These are phyloP conservation scores for Aspergillus bombycis DNA, from an alignment of 2,329 filamentous ascomycete genomes.

Conservation along the genomic window DNA sequence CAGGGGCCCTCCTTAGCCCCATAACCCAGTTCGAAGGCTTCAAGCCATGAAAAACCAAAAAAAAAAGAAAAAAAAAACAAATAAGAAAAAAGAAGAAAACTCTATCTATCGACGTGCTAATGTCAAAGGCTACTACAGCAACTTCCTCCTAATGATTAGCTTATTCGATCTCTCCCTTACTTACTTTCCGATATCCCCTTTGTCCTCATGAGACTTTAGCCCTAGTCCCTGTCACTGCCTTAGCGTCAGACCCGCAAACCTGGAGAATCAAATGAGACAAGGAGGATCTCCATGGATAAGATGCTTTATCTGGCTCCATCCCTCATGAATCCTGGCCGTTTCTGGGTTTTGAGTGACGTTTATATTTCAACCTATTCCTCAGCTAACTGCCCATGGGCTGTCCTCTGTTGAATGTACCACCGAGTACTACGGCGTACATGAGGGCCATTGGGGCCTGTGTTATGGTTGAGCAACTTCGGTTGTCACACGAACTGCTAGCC, in stretches of 20 bases:
- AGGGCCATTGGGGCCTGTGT: not conserved
- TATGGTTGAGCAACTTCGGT: not conserved
- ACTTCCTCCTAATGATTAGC: constrained; percentile 17
- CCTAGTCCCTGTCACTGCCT: constrained; percentile 21
- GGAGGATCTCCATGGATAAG: constrained; percentile 16
- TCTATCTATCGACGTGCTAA: constrained; percentile 12
- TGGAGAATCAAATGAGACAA: constrained; percentile 25
- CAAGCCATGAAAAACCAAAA: not conserved
- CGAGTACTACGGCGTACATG: not conserved
- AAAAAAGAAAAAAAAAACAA: not conserved
- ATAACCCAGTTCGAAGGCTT: not conserved
- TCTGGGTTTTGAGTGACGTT: constrained; percentile 12
- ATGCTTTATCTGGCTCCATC: constrained; percentile 15
- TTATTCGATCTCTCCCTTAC: constrained; percentile 25
- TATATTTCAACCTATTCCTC: constrained; percentile 20
- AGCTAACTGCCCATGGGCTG: constrained; percentile 2
- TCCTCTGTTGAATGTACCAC: not conserved
- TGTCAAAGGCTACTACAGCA: constrained; percentile 10
- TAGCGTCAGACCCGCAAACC: constrained; percentile 17
- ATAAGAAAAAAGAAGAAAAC: constrained; percentile 4
- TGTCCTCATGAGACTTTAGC: constrained; percentile 1
- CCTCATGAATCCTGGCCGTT: constrained; percentile 10
- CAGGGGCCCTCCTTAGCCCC: constrained; percentile 6
- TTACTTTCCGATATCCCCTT: constrained; percentile 7
- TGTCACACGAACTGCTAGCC: not conserved